phyloP scores from a whole-genome alignment of 2,329 filamentous ascomycete genomes.

The Alternaria ethzedia region DNA sequence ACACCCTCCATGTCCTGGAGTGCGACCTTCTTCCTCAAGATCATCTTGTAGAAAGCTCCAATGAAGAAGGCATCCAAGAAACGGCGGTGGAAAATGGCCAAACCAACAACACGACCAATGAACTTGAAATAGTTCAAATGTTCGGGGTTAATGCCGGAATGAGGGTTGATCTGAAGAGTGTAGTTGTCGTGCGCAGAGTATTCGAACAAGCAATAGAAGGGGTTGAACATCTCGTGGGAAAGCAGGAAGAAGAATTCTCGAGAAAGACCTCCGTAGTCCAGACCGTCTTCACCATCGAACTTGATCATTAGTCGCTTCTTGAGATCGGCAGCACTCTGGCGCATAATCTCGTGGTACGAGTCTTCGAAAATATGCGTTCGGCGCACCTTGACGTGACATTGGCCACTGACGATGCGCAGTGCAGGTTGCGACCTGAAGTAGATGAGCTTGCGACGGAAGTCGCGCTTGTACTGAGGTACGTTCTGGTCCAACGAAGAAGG shows the following conservation, averaged over 20 bases:
- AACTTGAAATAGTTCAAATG: conserved; percentile 99
- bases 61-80: conserved; percentile 99
- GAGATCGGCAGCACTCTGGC: conserved; percentile 90
- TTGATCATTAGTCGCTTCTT: conserved; percentile 99
- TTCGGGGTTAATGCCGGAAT: conserved; percentile 98
- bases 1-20: conserved; percentile 98
- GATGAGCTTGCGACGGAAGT: conserved; percentile 96
- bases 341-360: conserved; percentile 97
- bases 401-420: conserved; percentile 90
- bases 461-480: conserved; percentile 98
- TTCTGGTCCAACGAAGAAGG: conserved; percentile 97
- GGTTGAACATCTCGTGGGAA: conserved; percentile 99
- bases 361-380: conserved; percentile 98
- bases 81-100: conserved; percentile 96
- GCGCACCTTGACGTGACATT: conserved; percentile 97
- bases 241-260: conserved; percentile 98
- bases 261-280: conserved; percentile 97
- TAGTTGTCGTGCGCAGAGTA: conserved; percentile 99
- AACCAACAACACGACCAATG: conserved; percentile 93
- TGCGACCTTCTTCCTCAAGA: conserved; percentile 88
- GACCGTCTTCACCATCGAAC: conserved; percentile 96
- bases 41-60: conserved; percentile 99
- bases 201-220: conserved; percentile 99
- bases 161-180: conserved; percentile 98
- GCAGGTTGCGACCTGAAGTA: conserved; percentile 99